phyloP scores from a whole-genome alignment of 257 asterid species.

The Salvia hispanica region DNA sequence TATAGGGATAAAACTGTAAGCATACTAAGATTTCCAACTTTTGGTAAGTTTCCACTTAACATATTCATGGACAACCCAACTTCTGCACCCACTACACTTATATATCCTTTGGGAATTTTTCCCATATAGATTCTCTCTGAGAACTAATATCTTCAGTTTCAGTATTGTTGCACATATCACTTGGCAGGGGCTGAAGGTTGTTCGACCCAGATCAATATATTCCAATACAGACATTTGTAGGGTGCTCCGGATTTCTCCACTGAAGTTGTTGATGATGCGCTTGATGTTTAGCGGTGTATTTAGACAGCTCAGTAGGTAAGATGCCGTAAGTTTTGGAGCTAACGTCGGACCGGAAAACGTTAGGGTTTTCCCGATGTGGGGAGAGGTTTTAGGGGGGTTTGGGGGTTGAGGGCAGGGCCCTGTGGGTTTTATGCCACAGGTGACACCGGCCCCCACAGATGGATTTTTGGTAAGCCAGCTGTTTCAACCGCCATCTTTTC shows the following conservation, averaged over 20 bases:
- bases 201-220: not conserved
- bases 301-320: conserved; percentile 21
- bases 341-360: too few species aligned
- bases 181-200: too few species aligned
- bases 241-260: conserved; percentile 11
- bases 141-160: not conserved
- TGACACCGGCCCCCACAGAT: too few species aligned
- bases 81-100: not conserved
- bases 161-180: too few species aligned
- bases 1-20: too few species aligned
- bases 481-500: too few species aligned
- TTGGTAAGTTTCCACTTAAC: not conserved
- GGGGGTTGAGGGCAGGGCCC: conserved; percentile 1
- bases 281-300: not conserved
- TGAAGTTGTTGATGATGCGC: not conserved
- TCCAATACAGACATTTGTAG: not conserved
- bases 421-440: too few species aligned
- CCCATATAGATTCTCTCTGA: not conserved
- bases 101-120: not conserved
- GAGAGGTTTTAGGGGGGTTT: too few species aligned
- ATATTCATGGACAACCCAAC: not conserved
- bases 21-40: too few species aligned
- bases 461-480: conserved; percentile 23
- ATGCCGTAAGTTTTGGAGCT: not conserved
- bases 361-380: too few species aligned